phyloP scores from a whole-genome alignment of 768 basidiomycete genomes.

The Pseudohyphozyma bogoriensis region DNA sequence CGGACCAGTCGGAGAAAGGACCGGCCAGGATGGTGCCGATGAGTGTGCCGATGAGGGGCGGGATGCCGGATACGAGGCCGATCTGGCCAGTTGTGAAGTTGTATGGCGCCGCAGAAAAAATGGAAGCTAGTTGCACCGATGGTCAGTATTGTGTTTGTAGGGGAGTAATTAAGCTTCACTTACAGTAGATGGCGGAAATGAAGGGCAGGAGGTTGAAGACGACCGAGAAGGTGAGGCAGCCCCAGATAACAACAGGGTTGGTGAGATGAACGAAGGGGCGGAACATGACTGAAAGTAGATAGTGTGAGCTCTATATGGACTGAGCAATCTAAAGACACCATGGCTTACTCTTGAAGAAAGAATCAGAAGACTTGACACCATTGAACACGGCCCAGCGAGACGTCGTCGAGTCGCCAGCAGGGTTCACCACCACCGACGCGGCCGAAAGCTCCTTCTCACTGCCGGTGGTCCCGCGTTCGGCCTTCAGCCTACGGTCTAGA shows the following conservation, averaged over 20 bases:
- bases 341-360: background rate
- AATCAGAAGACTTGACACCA: too few species aligned
- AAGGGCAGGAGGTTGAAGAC: slow-evolving; percentile 4
- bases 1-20: background rate
- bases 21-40: slow-evolving; percentile 1
- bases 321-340: background rate
- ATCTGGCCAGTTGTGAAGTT: background rate
- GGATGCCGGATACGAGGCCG: slow-evolving; percentile 1
- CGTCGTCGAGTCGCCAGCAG: background rate
- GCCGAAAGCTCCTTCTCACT: background rate
- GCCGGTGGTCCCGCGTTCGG: background rate
- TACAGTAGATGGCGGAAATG: background rate
- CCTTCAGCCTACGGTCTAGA: background rate
- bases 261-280: background rate
- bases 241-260: background rate
- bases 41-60: slow-evolving; percentile 4
- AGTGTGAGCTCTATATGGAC: too few species aligned
- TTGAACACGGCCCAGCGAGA: too few species aligned
- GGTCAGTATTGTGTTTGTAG: too few species aligned
- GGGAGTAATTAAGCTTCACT: background rate
- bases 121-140: too few species aligned
- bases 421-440: background rate
- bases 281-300: too few species aligned
- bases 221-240: background rate
- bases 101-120: slow-evolving; percentile 3